A percentile compares a stretch with the other conserved stretches of the same genome.
Conservation (phyloP, 306 rosid species). For the Medicago truncatula region DNA sequence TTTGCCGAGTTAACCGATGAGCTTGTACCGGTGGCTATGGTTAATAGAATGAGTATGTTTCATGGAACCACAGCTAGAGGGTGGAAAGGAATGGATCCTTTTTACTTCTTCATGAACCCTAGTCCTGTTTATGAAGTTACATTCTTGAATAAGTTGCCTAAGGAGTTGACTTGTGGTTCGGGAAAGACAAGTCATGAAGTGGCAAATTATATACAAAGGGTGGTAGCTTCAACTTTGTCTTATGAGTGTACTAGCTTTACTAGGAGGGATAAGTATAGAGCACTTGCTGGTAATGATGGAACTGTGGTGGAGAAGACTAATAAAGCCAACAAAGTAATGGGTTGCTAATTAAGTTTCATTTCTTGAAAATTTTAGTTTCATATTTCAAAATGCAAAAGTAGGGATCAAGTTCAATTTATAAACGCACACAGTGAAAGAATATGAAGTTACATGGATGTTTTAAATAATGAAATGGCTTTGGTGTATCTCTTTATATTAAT, state of each 20-base stretch:
- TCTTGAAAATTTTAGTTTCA: slow-evolving; percentile 15
- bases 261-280: slow-evolving; percentile 76
- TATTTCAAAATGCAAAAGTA: background rate
- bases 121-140: slow-evolving; percentile 81
- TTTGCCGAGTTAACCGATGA: slow-evolving; percentile 79
- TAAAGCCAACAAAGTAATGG: slow-evolving; percentile 60
- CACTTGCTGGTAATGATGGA: slow-evolving; percentile 90
- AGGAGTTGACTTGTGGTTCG: slow-evolving; percentile 60
- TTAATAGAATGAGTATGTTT: slow-evolving; percentile 84
- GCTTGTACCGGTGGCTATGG: slow-evolving; percentile 91
- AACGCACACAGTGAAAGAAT: background rate
- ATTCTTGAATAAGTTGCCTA: slow-evolving; percentile 67
- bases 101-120: slow-evolving; percentile 93
- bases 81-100: slow-evolving; percentile 95
- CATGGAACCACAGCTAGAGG: slow-evolving; percentile 90
- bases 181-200: slow-evolving; percentile 84
- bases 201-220: slow-evolving; percentile 84
- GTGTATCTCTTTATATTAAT: background rate
- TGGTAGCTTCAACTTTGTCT: slow-evolving; percentile 68
- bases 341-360: slow-evolving; percentile 47
- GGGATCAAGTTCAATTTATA: background rate
- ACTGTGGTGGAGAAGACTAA: slow-evolving; percentile 52
- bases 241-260: slow-evolving; percentile 82
- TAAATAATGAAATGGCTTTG: slow-evolving; percentile 6
- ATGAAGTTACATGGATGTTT: slow-evolving; percentile 7